Base-by-base conservation (phyloP, 2,329 filamentous ascomycete genomes). In the Grosmannia clavigera region DNA sequence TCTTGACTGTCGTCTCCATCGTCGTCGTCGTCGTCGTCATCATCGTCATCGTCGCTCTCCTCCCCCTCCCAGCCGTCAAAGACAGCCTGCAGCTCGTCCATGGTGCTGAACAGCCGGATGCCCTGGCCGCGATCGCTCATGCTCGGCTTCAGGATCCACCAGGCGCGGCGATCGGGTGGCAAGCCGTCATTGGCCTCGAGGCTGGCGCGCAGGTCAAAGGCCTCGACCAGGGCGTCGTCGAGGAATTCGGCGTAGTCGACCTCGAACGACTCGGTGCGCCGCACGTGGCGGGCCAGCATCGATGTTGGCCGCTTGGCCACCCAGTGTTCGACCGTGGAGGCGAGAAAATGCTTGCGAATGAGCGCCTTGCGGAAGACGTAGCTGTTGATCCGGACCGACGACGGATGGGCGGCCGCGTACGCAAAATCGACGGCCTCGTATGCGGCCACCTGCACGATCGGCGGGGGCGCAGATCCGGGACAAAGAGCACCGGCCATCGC, bases 121-220 rank as follows among this genome's bases (percentile, higher is more conserved):
- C 94, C 94, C 70, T 96, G 92, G 0, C 92, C 94, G 29, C 92
- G 82, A 70, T 99, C 94, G 71, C 90, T 96, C 94, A 99, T 97
- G 10, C 92, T 88, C 0, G 94, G 92, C 74, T 99, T 99, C 62
- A 99, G 73, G 65, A 99, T 97, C 94, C 94, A 99, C 92, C 92
- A 99, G 70, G 95, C 84, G 61, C 81, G 79, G 51, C 80, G 74
- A 35, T 72, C 38, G 12, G 27, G n/a, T 29, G 31, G 22, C 57
- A 3, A 12, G 3, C 16, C 60, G 14, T 64, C 64, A 66, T 96
- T 96, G 54, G 78, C 78, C 38, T 82, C 81, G 71, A 95, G 80
- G 66, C 88, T 92, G 60, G 90, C 89, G 25, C 86, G 80, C 58
- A 99, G 74, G 68, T 97, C 94, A 70, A 87, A 97, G 0, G 88